These are phyloP conservation scores for Blastobotrys illinoisensis DNA, from an alignment of 1,139 yeast genomes.

Conservation along the genomic window DNA sequence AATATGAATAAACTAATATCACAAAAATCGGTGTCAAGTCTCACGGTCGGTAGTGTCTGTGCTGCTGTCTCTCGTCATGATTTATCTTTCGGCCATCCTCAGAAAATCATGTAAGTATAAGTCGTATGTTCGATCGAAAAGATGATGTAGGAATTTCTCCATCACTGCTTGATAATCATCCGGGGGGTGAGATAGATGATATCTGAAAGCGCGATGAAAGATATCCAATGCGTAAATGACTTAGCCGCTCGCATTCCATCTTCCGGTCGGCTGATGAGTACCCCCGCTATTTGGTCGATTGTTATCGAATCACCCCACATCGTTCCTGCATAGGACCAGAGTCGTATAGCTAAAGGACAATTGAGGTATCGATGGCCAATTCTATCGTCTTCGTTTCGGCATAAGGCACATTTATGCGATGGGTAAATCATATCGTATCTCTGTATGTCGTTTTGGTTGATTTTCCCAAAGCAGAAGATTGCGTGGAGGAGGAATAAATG, in stretches of 20 bases:
- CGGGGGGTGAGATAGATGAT: too few relatives aligned
- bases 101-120: too few relatives aligned
- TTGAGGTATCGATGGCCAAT: not conserved
- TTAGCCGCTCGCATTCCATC: too few relatives aligned
- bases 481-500: not conserved
- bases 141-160: not conserved
- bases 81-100: too few relatives aligned
- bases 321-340: not conserved
- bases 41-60: too few relatives aligned
- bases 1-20: too few relatives aligned
- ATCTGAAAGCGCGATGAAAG: too few relatives aligned
- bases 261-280: not conserved
- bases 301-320: not conserved
- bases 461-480: not conserved
- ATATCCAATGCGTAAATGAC: too few relatives aligned
- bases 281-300: not conserved
- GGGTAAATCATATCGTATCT: not conserved
- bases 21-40: too few relatives aligned
- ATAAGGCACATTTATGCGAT: not conserved
- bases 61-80: too few relatives aligned
- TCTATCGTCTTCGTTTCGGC: not conserved
- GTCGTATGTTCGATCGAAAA: not conserved
- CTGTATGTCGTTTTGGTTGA: not conserved
- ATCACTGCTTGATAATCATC: not conserved
- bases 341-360: not conserved